Evolutionary conservation across 2,329 filamentous ascomycete species (phyloP).

Genomic region (Zopfia rhizophila): DNA sequence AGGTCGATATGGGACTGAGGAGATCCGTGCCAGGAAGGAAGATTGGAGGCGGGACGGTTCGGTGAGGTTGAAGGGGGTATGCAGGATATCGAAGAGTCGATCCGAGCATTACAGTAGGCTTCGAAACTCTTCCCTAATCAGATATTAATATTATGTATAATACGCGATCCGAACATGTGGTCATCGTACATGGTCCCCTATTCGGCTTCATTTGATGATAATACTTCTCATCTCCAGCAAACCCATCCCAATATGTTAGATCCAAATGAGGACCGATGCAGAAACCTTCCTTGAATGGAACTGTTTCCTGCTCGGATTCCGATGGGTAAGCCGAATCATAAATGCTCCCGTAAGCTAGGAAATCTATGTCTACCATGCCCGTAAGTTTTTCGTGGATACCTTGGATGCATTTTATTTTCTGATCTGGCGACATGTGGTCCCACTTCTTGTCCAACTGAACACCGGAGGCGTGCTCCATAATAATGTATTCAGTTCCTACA

Average conservation of each 20-base stretch:
- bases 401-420: conserved; percentile 49
- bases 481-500: conserved; percentile 53
- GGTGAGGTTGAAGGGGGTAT: too few species aligned
- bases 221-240: conserved; percentile 4
- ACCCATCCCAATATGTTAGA: conserved; percentile 17
- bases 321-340: conserved; percentile 44
- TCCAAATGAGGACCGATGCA: conserved; percentile 42
- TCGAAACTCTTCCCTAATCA: too few species aligned
- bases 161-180: background rate
- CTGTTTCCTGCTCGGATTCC: conserved; percentile 24
- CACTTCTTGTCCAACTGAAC: conserved; percentile 45
- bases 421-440: conserved; percentile 44
- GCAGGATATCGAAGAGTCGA: too few species aligned
- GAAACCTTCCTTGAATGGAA: conserved; percentile 41
- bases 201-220: conserved; percentile 14
- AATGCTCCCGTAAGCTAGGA: conserved; percentile 54
- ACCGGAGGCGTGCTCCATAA: conserved; percentile 50
- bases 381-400: conserved; percentile 38
- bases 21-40: too few species aligned
- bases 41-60: too few species aligned
- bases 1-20: too few species aligned
- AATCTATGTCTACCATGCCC: conserved; percentile 45
- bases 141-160: too few species aligned
- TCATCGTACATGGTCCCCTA: conserved; percentile 17
- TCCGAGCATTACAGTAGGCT: too few species aligned